Conservation (phyloP, 805 yeast species). For the Cyberlindnera mycetangii region DNA sequence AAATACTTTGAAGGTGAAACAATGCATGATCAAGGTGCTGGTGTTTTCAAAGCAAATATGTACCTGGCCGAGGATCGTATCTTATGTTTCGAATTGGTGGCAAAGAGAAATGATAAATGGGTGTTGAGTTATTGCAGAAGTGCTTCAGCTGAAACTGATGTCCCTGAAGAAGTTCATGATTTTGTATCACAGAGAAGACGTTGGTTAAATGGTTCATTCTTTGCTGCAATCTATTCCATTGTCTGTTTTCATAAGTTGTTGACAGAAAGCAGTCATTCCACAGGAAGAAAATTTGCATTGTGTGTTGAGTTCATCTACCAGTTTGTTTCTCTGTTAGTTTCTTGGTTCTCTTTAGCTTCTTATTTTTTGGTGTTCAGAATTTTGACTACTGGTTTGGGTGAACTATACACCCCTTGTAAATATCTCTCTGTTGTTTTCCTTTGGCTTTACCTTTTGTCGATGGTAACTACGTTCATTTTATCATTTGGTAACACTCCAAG, state of each 20-base stretch:
- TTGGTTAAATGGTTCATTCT: constrained; percentile 96
- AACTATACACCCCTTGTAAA: constrained; percentile 69
- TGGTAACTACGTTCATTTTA: constrained; percentile 82
- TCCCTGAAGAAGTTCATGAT: constrained; percentile 84
- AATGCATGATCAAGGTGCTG: constrained; percentile 60
- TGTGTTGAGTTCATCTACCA: constrained; percentile 82
- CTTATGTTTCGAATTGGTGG: constrained; percentile 92
- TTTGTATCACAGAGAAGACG: constrained; percentile 89
- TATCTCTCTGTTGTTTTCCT: constrained; percentile 74
- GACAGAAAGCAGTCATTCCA: constrained; percentile 66
- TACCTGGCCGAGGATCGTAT: constrained; percentile 96
- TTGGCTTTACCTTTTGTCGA: constrained; percentile 80
- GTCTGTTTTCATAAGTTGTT: constrained; percentile 75
- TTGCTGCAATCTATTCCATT: constrained; percentile 87
- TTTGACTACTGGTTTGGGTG: constrained; percentile 74
- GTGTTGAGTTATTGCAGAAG: constrained; percentile 78
- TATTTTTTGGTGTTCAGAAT: constrained; percentile 89
- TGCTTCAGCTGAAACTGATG: constrained; percentile 94
- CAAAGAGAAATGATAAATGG: constrained; percentile 73
- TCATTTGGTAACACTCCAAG: constrained; percentile 94
- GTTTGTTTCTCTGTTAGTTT: constrained; percentile 65
- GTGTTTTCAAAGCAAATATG: constrained; percentile 93
- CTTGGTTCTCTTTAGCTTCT: constrained; percentile 92
- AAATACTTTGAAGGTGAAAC: constrained; percentile 93
- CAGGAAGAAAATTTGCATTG: constrained; percentile 62